phyloP scores from a whole-genome alignment of 2,329 filamentous ascomycete species.

The Fonsecaea pedrosoi region DNA sequence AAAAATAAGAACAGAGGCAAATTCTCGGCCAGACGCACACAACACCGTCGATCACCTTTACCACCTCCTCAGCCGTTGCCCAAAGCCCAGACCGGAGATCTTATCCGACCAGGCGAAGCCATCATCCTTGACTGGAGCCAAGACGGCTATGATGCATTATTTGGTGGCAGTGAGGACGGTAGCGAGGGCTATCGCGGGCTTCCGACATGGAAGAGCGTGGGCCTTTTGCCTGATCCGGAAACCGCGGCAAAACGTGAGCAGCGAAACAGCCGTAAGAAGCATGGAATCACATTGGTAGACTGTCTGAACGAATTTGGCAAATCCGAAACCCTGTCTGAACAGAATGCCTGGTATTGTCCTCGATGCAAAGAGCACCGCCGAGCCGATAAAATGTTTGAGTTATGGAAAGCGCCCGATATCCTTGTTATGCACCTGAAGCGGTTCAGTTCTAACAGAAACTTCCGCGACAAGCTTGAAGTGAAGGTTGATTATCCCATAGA shows the following conservation, averaged over 20 bases:
- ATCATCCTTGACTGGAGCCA: constrained; percentile 86
- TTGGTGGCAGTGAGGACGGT: constrained; percentile 55
- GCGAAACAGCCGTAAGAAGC: constrained; percentile 70
- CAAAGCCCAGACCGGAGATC: constrained; percentile 49
- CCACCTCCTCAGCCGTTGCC: constrained; percentile 33
- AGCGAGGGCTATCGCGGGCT: constrained; percentile 64
- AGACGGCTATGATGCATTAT: constrained; percentile 73
- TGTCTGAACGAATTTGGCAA: constrained; percentile 95
- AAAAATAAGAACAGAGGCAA: constrained; percentile 51
- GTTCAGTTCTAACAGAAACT: constrained; percentile 82
- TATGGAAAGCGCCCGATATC: constrained; percentile 97
- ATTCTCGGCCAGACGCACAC: constrained; percentile 36
- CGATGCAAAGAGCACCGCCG: constrained; percentile 92
- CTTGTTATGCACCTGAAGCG: constrained; percentile 94
- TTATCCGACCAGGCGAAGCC: constrained; percentile 81
- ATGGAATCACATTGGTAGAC: constrained; percentile 83
- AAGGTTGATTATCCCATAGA: constrained; percentile 90
- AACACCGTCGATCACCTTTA: constrained; percentile 28
- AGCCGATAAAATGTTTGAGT: constrained; percentile 93
- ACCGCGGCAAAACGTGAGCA: constrained; percentile 68
- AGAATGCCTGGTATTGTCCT: constrained; percentile 97
- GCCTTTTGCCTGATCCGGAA: constrained; percentile 65
- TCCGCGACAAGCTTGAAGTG: constrained; percentile 90
- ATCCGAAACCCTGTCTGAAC: constrained; percentile 89
- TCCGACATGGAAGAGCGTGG: constrained; percentile 61